Evolutionary conservation across 768 basidiomycete genomes (phyloP), one percentile per base, ranked within the genome.

Genomic region (Clavaria fumosa): DNA sequence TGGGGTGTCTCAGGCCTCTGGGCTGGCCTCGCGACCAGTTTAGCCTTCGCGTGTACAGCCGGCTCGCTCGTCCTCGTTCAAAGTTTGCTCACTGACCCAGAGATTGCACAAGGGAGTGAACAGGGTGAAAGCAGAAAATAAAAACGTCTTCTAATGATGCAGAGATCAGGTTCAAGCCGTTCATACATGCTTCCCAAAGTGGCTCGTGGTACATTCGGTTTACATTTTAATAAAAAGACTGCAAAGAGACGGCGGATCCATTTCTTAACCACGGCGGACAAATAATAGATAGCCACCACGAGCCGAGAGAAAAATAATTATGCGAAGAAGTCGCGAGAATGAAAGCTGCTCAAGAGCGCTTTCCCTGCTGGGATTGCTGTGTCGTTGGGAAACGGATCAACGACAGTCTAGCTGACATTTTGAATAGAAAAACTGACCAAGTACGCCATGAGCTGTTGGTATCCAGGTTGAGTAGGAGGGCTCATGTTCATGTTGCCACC

Each of bases 391-490:
- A 35, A 22, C n/a, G 18, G 14, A 26, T 5, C 20, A 17, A 17
- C 20, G 39, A 31, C 5, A 14, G 9, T 15, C 15, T 24, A 14
- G 24, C 10, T 3, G 14, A n/a, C 34, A n/a, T n/a, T n/a, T n/a
- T n/a, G n/a, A n/a, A n/a, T n/a, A n/a, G n/a, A n/a, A n/a, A n/a
- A 10, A 53, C 72, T 57, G 42, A 80, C 78, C 44, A 78, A 59
- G 49, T 72, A 81, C 12, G 71, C 68, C 73, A 82, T 77, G 31
- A 81, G 53, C 47, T 78, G 73, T 46, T 75, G 73, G 45, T 75
- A 78, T 47, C 41, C 39, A 10, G 37, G 34, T 59, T 62, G 0
- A 56, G 56, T 12, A 52, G 7, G 60, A 54, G 20, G 53, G 57
- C 28, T 66, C 56, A 9, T 63, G 60, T 24, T 62, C 55, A 35